These are phyloP conservation scores for Kluyveromyces sp. DNA, from an alignment of 1,139 yeast species.

Conservation along the genomic window DNA sequence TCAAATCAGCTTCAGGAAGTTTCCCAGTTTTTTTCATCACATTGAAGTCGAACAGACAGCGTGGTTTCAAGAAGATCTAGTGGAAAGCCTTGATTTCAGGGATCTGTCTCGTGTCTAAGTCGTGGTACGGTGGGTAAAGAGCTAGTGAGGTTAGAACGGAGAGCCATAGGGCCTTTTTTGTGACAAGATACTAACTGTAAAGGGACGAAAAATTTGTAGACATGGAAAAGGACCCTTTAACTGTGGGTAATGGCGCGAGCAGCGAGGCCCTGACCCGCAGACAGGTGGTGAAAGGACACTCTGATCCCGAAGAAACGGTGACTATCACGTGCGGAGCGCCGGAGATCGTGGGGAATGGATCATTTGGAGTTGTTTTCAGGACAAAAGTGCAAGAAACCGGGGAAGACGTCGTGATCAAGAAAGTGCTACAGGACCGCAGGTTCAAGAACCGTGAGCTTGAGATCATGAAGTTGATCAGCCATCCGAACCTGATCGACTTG, in stretches of 20 bases:
- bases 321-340: conserved; percentile 34
- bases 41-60: no score
- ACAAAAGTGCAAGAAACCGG: conserved; percentile 71
- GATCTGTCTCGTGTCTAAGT: no score
- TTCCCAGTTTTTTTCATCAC: no score
- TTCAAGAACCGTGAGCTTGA: conserved; percentile 95
- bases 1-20: no score
- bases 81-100: no score
- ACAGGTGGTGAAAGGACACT: conserved; percentile 18
- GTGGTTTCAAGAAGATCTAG: no score
- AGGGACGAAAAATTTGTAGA: not conserved
- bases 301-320: conserved; percentile 22
- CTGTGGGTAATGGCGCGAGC: not conserved
- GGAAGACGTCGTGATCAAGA: conserved; percentile 82
- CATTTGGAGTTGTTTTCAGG: conserved; percentile 93
- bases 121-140: no score
- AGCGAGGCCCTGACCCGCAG: not conserved
- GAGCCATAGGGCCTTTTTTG: no score
- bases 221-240: not conserved
- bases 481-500: conserved; percentile 81
- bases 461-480: conserved; percentile 81
- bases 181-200: not conserved
- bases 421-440: conserved; percentile 89
- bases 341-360: conserved; percentile 91
- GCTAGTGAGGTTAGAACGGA: no score